phyloP scores from a whole-genome alignment of 768 basidiomycete genomes.

The Strobilomyces confusus region DNA sequence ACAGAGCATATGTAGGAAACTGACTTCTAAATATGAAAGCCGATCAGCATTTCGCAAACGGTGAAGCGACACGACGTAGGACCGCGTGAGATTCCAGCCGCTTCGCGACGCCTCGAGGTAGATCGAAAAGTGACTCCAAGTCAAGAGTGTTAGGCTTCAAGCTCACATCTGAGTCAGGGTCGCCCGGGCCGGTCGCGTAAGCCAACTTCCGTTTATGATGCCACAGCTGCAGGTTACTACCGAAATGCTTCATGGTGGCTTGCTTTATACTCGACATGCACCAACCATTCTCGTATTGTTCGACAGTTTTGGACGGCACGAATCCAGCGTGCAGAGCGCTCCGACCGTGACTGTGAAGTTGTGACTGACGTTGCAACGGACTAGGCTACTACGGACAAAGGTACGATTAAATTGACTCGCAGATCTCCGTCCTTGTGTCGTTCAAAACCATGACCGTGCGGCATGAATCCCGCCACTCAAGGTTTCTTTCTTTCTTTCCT shows the following conservation, averaged over 20 bases:
- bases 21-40: no score
- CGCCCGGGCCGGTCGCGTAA: no score
- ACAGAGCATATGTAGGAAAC: no score
- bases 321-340: background rate
- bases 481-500: constrained; percentile 13
- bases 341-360: background rate
- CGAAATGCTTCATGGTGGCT: background rate
- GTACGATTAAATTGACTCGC: background rate
- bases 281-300: background rate
- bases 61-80: no score
- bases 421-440: constrained; percentile 16
- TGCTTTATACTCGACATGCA: background rate
- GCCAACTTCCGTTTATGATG: no score
- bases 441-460: constrained; percentile 5
- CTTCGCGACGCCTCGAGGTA: no score
- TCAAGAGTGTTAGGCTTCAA: no score
- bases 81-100: no score
- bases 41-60: no score
- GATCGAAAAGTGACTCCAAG: no score
- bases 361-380: background rate
- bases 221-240: no score
- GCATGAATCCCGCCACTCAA: background rate
- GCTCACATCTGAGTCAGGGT: no score
- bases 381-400: constrained; percentile 15
- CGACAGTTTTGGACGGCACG: background rate